A percentile compares a stretch with the other conserved stretches of the same genome.
Conservation (phyloP, 495 filamentous ascomycete species). For the Xeromyces bisporus region DNA sequence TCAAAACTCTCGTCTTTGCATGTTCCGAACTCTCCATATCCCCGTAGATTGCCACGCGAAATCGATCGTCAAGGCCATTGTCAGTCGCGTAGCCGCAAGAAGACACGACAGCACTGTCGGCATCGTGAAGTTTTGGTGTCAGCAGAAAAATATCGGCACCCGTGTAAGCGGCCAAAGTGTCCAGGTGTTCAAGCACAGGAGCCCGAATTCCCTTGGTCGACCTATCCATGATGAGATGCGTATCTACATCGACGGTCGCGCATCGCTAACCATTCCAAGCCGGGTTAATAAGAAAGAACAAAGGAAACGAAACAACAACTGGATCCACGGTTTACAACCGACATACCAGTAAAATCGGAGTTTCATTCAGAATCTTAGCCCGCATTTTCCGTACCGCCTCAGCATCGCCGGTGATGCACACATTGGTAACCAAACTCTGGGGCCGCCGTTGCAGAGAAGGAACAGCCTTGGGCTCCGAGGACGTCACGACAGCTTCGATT, state of each 20-base stretch:
- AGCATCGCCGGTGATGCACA: slow-evolving; percentile 70
- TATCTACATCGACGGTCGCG: slow-evolving; percentile 82
- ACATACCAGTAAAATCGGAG: slow-evolving; percentile 72
- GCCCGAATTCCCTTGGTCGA: slow-evolving; percentile 45
- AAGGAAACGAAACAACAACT: slow-evolving; percentile 4
- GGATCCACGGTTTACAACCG: slow-evolving; percentile 7
- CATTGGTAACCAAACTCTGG: slow-evolving; percentile 69
- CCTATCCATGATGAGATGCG: slow-evolving; percentile 64
- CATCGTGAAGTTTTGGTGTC: slow-evolving; percentile 50
- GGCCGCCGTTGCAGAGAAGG: slow-evolving; percentile 47
- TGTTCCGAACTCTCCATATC: slow-evolving; percentile 91
- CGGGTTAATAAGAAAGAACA: slow-evolving; percentile 12
- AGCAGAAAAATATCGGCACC: slow-evolving; percentile 93
- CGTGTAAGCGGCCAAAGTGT: slow-evolving; percentile 65
- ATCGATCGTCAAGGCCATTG: slow-evolving; percentile 55
- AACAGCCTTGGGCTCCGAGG: slow-evolving; percentile 63
- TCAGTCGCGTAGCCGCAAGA: slow-evolving; percentile 53
- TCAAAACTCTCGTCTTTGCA: slow-evolving; percentile 86
- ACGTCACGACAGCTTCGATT: slow-evolving; percentile 67
- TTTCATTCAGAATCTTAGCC: slow-evolving; percentile 69
- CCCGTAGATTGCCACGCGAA: slow-evolving; percentile 84
- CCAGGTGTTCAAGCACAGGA: slow-evolving; percentile 66
- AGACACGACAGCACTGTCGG: slow-evolving; percentile 33
- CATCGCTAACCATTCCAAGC: slow-evolving; percentile 44
- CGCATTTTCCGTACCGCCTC: slow-evolving; percentile 73